Conservation (phyloP, 176 grass and related monocot species). For the Cenchrus americanus region DNA sequence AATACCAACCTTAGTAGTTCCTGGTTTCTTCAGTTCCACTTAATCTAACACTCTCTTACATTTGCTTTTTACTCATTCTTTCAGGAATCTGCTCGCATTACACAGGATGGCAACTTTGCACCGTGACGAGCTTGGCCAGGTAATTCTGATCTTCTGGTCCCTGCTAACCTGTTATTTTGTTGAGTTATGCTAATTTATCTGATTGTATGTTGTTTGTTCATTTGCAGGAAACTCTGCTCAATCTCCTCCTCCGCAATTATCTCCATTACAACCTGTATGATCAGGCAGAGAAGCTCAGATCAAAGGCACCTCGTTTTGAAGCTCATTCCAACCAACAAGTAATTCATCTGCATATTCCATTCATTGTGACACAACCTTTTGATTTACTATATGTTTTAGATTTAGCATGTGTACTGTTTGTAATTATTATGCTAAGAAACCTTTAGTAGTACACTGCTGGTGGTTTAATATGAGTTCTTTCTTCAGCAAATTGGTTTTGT, state of each 20-base stretch:
- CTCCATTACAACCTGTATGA: conserved; percentile 96
- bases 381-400: neutral
- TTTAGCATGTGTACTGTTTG: neutral
- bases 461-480: conserved; percentile 15
- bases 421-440: neutral
- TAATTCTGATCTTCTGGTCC: conserved; percentile 33
- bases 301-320: conserved; percentile 92
- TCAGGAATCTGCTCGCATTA: conserved; percentile 71
- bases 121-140: conserved; percentile 85
- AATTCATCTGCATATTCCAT: conserved; percentile 14
- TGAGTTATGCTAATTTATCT: neutral
- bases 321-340: conserved; percentile 95
- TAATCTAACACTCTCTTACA: neutral
- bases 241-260: conserved; percentile 97
- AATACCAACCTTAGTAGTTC: neutral
- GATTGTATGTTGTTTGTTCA: neutral
- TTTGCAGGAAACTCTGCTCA: conserved; percentile 86
- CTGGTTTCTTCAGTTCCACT: neutral
- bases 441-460: neutral
- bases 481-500: neutral
- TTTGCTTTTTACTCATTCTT: conserved; percentile 10
- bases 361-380: neutral
- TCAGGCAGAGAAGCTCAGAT: conserved; percentile 91
- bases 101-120: conserved; percentile 90
- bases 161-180: too few relatives aligned